Evolutionary conservation across 441 rosid species (phyloP).

Genomic region (Eutrema salsugineum): DNA sequence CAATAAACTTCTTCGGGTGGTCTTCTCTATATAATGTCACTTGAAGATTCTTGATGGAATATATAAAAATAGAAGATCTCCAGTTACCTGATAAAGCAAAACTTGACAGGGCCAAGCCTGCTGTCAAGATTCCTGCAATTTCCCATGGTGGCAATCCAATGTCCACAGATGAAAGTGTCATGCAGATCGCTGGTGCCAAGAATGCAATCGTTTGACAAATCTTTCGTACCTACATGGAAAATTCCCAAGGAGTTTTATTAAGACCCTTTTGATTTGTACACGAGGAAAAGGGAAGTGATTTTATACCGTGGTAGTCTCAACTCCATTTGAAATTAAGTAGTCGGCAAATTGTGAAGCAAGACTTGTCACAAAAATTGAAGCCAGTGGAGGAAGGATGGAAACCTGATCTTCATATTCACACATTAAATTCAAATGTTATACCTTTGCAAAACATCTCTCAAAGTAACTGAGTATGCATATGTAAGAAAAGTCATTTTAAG

Average conservation of each 20-base stretch:
- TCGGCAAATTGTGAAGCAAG: conserved; percentile 87
- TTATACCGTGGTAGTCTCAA: conserved; percentile 77
- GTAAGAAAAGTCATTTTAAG: background rate
- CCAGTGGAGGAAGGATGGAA: conserved; percentile 95
- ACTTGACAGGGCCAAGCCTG: conserved; percentile 91
- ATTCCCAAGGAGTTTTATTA: conserved; percentile 2
- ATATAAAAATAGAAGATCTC: background rate
- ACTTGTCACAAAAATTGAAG: conserved; percentile 76
- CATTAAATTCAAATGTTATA: conserved; percentile 11
- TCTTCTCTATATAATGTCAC: conserved; percentile 1
- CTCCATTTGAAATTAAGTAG: conserved; percentile 72
- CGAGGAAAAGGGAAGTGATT: background rate
- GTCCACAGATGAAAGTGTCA: conserved; percentile 82
- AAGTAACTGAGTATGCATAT: background rate
- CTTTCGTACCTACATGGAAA: conserved; percentile 75
- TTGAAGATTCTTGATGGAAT: background rate
- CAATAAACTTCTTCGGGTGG: background rate
- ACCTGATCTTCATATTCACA: conserved; percentile 55
- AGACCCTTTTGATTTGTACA: background rate
- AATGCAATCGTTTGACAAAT: conserved; percentile 87
- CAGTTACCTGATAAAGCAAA: conserved; percentile 80
- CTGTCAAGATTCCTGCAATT: conserved; percentile 78
- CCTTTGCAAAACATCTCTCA: background rate
- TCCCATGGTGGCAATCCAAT: conserved; percentile 95
- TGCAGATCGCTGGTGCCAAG: conserved; percentile 90